Percentiles rank a stretch among this genome's conserved stretches.
Conservation (phyloP, 805 yeast genomes). For the Metschnikowia chrysomelidarum region DNA sequence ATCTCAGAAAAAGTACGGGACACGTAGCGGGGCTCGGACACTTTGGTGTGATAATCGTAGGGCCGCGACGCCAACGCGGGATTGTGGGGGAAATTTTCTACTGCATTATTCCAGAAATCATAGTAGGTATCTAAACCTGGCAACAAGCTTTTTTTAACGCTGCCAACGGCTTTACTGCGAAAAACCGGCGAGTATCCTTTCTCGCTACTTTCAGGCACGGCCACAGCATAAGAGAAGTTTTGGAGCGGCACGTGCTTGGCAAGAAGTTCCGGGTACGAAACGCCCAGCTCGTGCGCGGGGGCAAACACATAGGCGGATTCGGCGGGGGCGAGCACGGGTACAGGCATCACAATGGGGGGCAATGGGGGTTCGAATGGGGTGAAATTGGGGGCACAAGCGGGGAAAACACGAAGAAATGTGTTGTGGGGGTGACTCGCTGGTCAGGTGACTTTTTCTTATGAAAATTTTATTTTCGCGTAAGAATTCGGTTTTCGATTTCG, state of each 20-base stretch:
- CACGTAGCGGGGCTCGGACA: slow-evolving; percentile 31
- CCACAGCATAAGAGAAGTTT: slow-evolving; percentile 11
- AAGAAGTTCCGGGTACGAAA: slow-evolving; percentile 13
- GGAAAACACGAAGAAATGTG: too few relatives aligned
- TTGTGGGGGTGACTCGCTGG: too few relatives aligned
- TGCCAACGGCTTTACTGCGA: slow-evolving; percentile 36
- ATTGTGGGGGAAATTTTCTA: slow-evolving; percentile 30
- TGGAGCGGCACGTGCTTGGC: slow-evolving; percentile 18
- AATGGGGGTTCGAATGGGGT: too few relatives aligned
- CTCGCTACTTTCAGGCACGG: slow-evolving; percentile 38
- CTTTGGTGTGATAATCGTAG: slow-evolving; percentile 24
- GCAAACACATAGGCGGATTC: slow-evolving; percentile 20
- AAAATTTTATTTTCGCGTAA: too few relatives aligned
- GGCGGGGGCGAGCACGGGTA: slow-evolving; percentile 15
- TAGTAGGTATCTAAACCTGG: slow-evolving; percentile 45
- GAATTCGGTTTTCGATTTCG: too few relatives aligned
- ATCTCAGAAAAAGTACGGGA: slow-evolving; percentile 31
- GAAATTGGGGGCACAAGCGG: too few relatives aligned
- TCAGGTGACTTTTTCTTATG: too few relatives aligned
- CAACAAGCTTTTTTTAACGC: slow-evolving; percentile 38
- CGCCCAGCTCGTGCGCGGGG: slow-evolving; percentile 10
- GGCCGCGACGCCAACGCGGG: slow-evolving; percentile 49
- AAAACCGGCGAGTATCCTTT: slow-evolving; percentile 53
- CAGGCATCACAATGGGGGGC: slow-evolving; percentile 4
- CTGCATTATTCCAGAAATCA: slow-evolving; percentile 44